These are phyloP conservation scores for Papiliotrema laurentii DNA, from an alignment of 1,284 basidiomycete genomes.

Conservation along the genomic window DNA sequence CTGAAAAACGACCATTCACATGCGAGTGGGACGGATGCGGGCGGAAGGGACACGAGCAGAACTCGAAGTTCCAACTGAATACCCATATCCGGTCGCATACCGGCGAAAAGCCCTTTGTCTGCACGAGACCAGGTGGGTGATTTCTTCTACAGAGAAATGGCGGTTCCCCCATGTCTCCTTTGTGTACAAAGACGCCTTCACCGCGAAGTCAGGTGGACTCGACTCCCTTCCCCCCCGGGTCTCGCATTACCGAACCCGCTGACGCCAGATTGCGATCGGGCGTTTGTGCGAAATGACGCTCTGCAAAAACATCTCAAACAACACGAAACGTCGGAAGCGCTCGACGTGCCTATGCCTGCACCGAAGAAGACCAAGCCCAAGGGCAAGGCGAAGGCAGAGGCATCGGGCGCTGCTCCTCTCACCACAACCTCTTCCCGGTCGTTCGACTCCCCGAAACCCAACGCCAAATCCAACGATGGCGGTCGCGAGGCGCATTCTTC, in stretches of 20 bases:
- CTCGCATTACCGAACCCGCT: neutral
- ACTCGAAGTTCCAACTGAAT: slow-evolving; percentile 29
- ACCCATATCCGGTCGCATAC: slow-evolving; percentile 90
- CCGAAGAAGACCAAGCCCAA: slow-evolving; percentile 1
- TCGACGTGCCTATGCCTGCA: neutral
- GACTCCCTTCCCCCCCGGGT: neutral
- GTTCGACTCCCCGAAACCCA: neutral
- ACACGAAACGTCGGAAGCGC: slow-evolving; percentile 7
- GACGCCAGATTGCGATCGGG: slow-evolving; percentile 78
- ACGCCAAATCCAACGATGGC: neutral
- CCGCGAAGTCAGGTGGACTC: too few relatives aligned
- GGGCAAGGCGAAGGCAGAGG: neutral
- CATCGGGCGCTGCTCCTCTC: neutral
- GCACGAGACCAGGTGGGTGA: slow-evolving; percentile 57
- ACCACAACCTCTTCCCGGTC: neutral
- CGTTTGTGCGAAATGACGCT: slow-evolving; percentile 94
- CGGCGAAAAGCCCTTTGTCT: slow-evolving; percentile 91
- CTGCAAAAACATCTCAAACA: slow-evolving; percentile 55
- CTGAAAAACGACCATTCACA: slow-evolving; percentile 21
- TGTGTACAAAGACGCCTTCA: too few relatives aligned
- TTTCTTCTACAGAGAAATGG: too few relatives aligned
- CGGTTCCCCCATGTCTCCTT: too few relatives aligned
- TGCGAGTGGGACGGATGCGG: slow-evolving; percentile 34
- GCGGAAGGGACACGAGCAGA: slow-evolving; percentile 34
- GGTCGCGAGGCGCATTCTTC: neutral